phyloP scores from a whole-genome alignment of 2,329 filamentous ascomycete species.

The Cordyceps javanica region DNA sequence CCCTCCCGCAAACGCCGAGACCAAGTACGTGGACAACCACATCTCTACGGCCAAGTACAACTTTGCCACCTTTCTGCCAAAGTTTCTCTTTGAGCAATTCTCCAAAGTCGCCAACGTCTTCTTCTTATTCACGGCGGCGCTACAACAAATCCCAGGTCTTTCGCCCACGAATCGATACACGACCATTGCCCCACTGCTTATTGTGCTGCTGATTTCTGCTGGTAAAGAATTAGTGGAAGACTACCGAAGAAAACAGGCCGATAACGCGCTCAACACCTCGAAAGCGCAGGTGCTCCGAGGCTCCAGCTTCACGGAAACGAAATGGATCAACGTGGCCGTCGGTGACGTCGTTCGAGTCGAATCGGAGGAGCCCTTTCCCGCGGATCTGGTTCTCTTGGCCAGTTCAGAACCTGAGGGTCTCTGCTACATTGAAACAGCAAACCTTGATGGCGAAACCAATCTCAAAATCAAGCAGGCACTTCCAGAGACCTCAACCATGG shows the following conservation, averaged over 20 bases:
- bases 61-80: constrained; percentile 82
- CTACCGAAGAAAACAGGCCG: constrained; percentile 80
- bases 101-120: constrained; percentile 99
- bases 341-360: constrained; percentile 91
- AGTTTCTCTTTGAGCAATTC: constrained; percentile 97
- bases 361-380: constrained; percentile 91
- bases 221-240: constrained; percentile 94
- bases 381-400: constrained; percentile 84
- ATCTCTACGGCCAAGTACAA: constrained; percentile 99
- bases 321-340: constrained; percentile 89
- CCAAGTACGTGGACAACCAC: constrained; percentile 94
- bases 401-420: constrained; percentile 95
- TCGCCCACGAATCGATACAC: constrained; percentile 95
- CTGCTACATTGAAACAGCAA: constrained; percentile 98
- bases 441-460: constrained; percentile 96
- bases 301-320: constrained; percentile 76
- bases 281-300: constrained; percentile 78
- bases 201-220: constrained; percentile 90
- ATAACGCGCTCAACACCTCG: constrained; percentile 81
- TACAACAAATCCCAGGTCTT: constrained; percentile 93
- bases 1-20: constrained; percentile 78
- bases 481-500: constrained; percentile 82
- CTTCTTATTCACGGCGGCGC: constrained; percentile 91
- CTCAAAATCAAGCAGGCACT: constrained; percentile 97
- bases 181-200: constrained; percentile 86